Evolutionary conservation across 805 yeast genomes (phyloP).

Genomic region (Wickerhamiella alocasiicola): DNA sequence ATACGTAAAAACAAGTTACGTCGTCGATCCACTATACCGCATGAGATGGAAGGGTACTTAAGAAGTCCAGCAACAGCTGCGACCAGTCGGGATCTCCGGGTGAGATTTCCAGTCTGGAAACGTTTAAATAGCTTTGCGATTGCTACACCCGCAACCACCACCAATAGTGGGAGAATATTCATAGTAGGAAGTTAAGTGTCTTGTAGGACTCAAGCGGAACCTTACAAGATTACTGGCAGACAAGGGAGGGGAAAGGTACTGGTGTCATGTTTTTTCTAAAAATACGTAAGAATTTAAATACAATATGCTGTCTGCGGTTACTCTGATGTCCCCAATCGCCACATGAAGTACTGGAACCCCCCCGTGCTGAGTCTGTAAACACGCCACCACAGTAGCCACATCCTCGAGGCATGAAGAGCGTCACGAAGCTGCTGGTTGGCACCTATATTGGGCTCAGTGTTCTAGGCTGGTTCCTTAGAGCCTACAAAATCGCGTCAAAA

Average conservation of each 20-base stretch:
- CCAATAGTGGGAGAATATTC: constrained; percentile 5
- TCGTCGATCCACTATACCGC: constrained; percentile 16
- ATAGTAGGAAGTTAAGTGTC: too few species aligned
- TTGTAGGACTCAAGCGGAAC: too few species aligned
- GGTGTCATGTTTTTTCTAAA: too few species aligned
- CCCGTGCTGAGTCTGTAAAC: too few species aligned
- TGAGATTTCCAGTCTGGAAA: not conserved
- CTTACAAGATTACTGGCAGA: too few species aligned
- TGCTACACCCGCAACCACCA: constrained; percentile 6
- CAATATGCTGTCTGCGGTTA: too few species aligned
- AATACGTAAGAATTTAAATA: too few species aligned
- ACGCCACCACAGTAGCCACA: too few species aligned
- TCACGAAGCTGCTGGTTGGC: constrained; percentile 6
- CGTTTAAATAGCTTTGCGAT: constrained; percentile 7
- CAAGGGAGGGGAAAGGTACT: too few species aligned
- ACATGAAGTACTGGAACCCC: too few species aligned
- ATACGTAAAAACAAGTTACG: constrained; percentile 26
- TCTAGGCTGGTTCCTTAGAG: constrained; percentile 7
- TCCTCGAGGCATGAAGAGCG: constrained; percentile 6
- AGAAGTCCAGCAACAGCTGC: constrained; percentile 7
- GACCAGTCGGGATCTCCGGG: constrained; percentile 1
- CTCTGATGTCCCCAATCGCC: too few species aligned
- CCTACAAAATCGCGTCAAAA: constrained; percentile 4
- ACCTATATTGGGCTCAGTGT: constrained; percentile 6
- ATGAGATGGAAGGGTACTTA: not conserved